Conservation (phyloP, 2,329 filamentous ascomycete species). For the Ceratocystis colombiana region DNA sequence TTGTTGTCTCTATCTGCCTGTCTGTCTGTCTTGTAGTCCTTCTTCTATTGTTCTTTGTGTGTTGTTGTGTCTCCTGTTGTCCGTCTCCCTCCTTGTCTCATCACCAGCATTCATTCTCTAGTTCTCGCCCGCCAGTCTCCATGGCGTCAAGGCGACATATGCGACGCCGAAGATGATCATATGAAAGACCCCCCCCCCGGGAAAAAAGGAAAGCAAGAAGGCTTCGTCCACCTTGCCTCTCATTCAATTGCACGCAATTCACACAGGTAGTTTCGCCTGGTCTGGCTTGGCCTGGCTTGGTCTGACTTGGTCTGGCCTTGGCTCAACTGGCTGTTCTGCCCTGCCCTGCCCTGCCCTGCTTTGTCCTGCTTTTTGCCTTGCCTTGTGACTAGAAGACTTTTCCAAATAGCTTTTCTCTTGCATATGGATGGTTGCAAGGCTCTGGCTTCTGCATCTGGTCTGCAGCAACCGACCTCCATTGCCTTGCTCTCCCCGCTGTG, state of each 20-base stretch:
- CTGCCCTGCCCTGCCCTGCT: background rate
- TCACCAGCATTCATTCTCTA: too few relatives aligned
- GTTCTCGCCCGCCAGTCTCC: too few relatives aligned
- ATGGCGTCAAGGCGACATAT: too few relatives aligned
- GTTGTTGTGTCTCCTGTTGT: too few relatives aligned
- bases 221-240: too few relatives aligned
- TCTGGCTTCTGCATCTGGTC: background rate
- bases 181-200: too few relatives aligned
- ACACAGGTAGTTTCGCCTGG: background rate
- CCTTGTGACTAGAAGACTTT: conserved; percentile 10
- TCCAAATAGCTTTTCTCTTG: background rate
- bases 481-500: too few relatives aligned
- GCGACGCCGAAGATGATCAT: too few relatives aligned
- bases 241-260: background rate
- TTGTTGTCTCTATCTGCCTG: too few relatives aligned
- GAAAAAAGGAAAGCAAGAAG: background rate
- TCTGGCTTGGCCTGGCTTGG: background rate
- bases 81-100: too few relatives aligned
- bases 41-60: too few relatives aligned
- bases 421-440: background rate
- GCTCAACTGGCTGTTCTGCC: background rate
- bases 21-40: too few relatives aligned
- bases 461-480: background rate
- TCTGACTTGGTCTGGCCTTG: background rate
- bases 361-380: background rate